Evolutionary conservation across 2,329 filamentous ascomycete species (phyloP).

Genomic region (Fusarium sp.): DNA sequence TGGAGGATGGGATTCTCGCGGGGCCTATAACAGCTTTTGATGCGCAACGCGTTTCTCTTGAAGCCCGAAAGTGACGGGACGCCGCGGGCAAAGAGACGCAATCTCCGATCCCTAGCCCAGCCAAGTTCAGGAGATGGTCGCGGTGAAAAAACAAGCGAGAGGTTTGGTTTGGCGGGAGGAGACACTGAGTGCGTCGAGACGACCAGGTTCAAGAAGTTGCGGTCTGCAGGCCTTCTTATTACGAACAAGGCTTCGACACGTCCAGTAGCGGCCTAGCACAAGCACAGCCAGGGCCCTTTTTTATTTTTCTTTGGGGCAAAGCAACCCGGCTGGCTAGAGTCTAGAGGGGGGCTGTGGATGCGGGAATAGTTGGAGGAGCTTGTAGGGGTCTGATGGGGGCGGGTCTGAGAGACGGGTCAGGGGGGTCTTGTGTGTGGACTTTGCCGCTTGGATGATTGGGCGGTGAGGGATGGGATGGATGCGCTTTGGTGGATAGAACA

Average conservation of each 20-base stretch:
- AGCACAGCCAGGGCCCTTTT: conserved; percentile 25
- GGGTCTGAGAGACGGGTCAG: neutral
- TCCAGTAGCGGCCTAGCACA: neutral
- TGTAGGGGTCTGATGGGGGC: neutral
- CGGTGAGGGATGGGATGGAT: conserved; percentile 39
- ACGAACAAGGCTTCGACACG: conserved; percentile 2
- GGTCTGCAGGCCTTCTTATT: conserved; percentile 41
- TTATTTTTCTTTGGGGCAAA: neutral
- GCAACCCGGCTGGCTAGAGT: neutral
- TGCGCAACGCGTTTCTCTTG: neutral
- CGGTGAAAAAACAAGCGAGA: conserved; percentile 34
- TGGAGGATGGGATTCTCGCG: conserved; percentile 23
- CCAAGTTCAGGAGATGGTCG: conserved; percentile 28
- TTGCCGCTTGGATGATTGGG: conserved; percentile 37
- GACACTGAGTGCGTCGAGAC: conserved; percentile 8
- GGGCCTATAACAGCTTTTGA: conserved; percentile 18
- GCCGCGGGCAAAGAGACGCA: conserved; percentile 21
- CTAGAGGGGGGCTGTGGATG: conserved; percentile 3
- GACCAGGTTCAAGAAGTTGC: conserved; percentile 38
- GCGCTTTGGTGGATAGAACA: conserved; percentile 2
- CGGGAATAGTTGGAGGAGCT: conserved; percentile 25
- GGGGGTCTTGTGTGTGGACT: conserved; percentile 8
- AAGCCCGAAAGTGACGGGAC: conserved; percentile 15
- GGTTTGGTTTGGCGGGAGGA: conserved; percentile 27
- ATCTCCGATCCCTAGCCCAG: conserved; percentile 40